Evolutionary conservation across 768 basidiomycete genomes (phyloP), one percentile per base, ranked within the genome.

Genomic region (Clitopilus passeckerianus): DNA sequence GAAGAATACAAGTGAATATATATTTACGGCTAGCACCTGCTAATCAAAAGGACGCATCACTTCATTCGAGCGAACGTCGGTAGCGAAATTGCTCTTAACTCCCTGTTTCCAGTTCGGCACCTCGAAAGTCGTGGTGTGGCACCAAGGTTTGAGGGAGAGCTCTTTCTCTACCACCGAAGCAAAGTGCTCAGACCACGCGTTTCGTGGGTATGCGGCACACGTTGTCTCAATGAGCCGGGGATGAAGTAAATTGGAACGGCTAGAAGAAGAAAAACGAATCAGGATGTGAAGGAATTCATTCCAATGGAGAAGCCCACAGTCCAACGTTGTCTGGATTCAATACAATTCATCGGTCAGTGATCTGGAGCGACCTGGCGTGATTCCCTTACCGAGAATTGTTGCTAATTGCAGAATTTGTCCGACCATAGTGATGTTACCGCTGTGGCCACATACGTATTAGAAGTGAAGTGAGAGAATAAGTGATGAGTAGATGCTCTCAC

Each of bases 331-430:
- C 77, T 77, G 56, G 8, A 35, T 44, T 41, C 43, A 59, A 30
- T 65, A 55, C 23, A 3, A 44, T 53, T 18, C 61, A 34, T 60
- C 34, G 18, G 30, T 54, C 33, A 41, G 52, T 35, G 24, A 6
- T 35, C 15, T n/a, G 55, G 14, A 16, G 50, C 34, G 41, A 22
- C 55, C n/a, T 15, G 43, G 54, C 34, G 4, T 55, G 43, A 43
- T 44, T 53, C 43, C 61, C 74, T 41, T 61, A 79, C 77, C 79
- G 22, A 81, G 70, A 59, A 80, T 77, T 4, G 78, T 82, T 8
- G 80, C 76, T 20, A 82, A 71, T 65, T 82, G 80, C 14, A 82
- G 67, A 14, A 81, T 71, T 66, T 81, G 78, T 8, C 81, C 81
- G 53, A 81, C 73, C 67, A 75, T 73, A 2, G 81, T 80, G 60